phyloP scores from a whole-genome alignment of 139 green algal species.

The Tetraselmis chui region DNA sequence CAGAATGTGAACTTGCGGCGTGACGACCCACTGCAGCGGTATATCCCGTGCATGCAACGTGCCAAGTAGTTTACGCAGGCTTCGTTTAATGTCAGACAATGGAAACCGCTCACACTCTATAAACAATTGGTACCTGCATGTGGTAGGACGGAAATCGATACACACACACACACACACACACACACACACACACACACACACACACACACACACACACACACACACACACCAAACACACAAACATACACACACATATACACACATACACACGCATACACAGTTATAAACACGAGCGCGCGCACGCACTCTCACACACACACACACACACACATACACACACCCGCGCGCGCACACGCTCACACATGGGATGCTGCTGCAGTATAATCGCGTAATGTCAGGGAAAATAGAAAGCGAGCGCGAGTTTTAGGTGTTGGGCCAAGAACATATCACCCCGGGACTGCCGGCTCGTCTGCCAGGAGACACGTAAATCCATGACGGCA shows the following conservation, averaged over 20 bases:
- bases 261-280: no score
- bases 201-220: no score
- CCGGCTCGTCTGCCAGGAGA: not conserved
- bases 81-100: slow-evolving; percentile 1
- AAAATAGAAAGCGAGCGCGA: no score
- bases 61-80: not conserved
- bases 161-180: no score
- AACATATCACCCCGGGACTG: slow-evolving; percentile 2
- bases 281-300: slow-evolving; percentile 6
- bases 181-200: no score
- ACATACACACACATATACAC: no score
- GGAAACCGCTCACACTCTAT: slow-evolving; percentile 20
- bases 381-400: not conserved
- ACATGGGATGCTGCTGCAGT: not conserved
- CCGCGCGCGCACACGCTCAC: slow-evolving; percentile 23
- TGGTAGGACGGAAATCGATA: slow-evolving; percentile 43
- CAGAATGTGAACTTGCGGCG: slow-evolving; percentile 26
- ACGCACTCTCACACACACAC: no score
- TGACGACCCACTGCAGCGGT: slow-evolving; percentile 11
- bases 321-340: no score
- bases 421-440: slow-evolving; percentile 5
- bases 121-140: slow-evolving; percentile 28
- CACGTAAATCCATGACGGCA: not conserved
- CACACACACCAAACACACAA: no score
- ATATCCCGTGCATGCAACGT: slow-evolving; percentile 6